Evolutionary conservation across 371 early-diverging fungal species (phyloP), one percentile per base, ranked within the genome.

Genomic region (Mortierella sp.): DNA sequence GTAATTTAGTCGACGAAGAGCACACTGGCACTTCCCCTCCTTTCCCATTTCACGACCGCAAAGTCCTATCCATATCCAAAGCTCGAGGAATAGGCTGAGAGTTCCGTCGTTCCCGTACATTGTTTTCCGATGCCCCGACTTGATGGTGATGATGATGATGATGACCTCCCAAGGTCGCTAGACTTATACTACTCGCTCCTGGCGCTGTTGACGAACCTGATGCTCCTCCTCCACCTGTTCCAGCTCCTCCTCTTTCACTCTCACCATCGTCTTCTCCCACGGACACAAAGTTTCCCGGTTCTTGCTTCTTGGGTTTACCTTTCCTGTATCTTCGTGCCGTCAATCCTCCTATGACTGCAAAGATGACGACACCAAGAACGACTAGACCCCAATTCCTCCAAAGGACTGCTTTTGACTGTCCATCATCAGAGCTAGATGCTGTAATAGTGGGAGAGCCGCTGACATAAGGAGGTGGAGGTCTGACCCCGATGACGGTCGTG

Each of bases 231-330:
- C 42, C 57, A 15, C 34, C 44, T 6, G 30, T 21, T 31, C 31
- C 50, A 14, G 1, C 44, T 14, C 56, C 56, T 26, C 50, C 60
- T 12, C 46, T 31, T 15, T 52, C 60, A 24, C 41, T 46, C 42
- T 65, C 72, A 0, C 54, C 59, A 41, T 75, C 68, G 41, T 75
- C 76, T 34, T 75, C 76, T 32, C 58, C 69, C 5, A 75, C 64
- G 1, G 60, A 52, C 3, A 69, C 48, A 60, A 75, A 75, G 24
- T 41, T 54, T n/a, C 72, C 57, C 0, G 76, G 76, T 15, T 75
- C 76, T 44, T 75, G 76, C 27, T 75, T 75, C 64, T 75, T 75
- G 28, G 49, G 27, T 43, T 64, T 37, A 14, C 76, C 76, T 14
- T 56, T 64, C 42, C 55, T 51, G 49, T 69, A 68, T 15, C 59